A percentile compares a stretch with the other conserved stretches of the same genome.
These are phyloP conservation scores for Pelagophyceae sp. DNA, from an alignment of 352 stramenopile species.

Conservation along the genomic window DNA sequence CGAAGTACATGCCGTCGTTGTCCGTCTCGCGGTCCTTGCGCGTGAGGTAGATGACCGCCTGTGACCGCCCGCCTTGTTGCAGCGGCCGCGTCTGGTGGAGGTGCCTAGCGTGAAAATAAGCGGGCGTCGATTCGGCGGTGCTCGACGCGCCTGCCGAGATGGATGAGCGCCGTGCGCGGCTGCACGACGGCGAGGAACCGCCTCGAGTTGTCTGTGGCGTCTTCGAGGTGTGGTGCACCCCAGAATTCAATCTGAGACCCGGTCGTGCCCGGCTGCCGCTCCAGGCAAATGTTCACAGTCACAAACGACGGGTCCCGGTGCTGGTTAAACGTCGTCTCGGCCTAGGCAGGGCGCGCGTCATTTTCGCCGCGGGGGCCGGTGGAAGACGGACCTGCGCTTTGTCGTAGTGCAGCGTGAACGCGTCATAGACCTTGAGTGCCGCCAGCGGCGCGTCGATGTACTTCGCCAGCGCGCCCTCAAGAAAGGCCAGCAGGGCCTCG, in stretches of 20 bases:
- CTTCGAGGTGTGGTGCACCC: not conserved
- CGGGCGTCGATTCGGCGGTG: too few relatives aligned
- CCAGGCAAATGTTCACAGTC: slow-evolving; percentile 4
- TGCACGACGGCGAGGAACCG: not conserved
- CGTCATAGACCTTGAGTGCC: slow-evolving; percentile 7
- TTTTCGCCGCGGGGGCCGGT: too few relatives aligned
- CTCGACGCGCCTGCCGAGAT: too few relatives aligned
- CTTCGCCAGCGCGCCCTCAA: not conserved
- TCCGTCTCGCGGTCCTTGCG: not conserved
- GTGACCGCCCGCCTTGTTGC: not conserved
- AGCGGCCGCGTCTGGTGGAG: slow-evolving; percentile 15
- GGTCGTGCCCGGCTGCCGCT: not conserved
- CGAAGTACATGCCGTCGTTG: slow-evolving; percentile 4
- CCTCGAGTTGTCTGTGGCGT: not conserved
- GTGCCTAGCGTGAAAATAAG: too few relatives aligned
- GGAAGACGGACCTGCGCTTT: too few relatives aligned
- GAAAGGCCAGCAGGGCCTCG: not conserved
- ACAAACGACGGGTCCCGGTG: not conserved
- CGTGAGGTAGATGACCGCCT: slow-evolving; percentile 2
- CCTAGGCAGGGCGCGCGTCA: too few relatives aligned
- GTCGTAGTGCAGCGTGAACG: slow-evolving; percentile 16
- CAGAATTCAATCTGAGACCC: not conserved
- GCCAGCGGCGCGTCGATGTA: not conserved
- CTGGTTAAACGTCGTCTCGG: slow-evolving; percentile 4
- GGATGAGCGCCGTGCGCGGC: not conserved